These are phyloP conservation scores for Galerina marginata DNA, from an alignment of 768 basidiomycete species.

Conservation along the genomic window DNA sequence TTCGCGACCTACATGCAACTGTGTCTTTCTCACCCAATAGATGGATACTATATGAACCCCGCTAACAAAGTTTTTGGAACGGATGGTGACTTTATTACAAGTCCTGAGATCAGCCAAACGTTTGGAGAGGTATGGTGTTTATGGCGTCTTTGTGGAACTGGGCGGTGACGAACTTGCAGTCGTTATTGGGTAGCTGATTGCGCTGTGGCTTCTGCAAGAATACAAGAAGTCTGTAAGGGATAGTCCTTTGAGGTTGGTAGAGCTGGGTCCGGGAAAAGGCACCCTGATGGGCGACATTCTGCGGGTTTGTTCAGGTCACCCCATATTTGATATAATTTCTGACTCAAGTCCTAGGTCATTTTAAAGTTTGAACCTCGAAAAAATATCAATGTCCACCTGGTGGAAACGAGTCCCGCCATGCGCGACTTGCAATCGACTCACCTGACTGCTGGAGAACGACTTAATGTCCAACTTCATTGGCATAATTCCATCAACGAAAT, in stretches of 20 bases:
- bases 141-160: slow-evolving; percentile 10
- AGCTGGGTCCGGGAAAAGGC: slow-evolving; percentile 93
- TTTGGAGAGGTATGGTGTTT: slow-evolving; percentile 85
- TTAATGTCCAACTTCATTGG: slow-evolving; percentile 62
- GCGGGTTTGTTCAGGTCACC: slow-evolving; percentile 55
- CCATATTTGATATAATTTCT: background rate
- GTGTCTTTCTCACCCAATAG: slow-evolving; percentile 85
- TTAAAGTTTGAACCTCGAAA: slow-evolving; percentile 47
- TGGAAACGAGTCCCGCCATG: slow-evolving; percentile 81
- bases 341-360: slow-evolving; percentile 47
- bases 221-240: slow-evolving; percentile 64
- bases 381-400: slow-evolving; percentile 66
- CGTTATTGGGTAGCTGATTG: slow-evolving; percentile 66
- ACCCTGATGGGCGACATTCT: slow-evolving; percentile 91
- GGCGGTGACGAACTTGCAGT: slow-evolving; percentile 45
- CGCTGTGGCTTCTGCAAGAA: slow-evolving; percentile 82
- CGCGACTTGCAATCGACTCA: slow-evolving; percentile 63
- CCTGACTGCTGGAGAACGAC: slow-evolving; percentile 41
- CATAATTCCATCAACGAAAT: slow-evolving; percentile 77
- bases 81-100: slow-evolving; percentile 93
- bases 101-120: slow-evolving; percentile 94
- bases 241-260: slow-evolving; percentile 70
- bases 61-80: slow-evolving; percentile 80
- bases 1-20: slow-evolving; percentile 91
- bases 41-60: slow-evolving; percentile 91